A percentile compares a stretch with the other conserved stretches of the same genome.
Evolutionary conservation across 2,329 filamentous ascomycete genomes (phyloP).

Genomic region (Seiridium unicorne): DNA sequence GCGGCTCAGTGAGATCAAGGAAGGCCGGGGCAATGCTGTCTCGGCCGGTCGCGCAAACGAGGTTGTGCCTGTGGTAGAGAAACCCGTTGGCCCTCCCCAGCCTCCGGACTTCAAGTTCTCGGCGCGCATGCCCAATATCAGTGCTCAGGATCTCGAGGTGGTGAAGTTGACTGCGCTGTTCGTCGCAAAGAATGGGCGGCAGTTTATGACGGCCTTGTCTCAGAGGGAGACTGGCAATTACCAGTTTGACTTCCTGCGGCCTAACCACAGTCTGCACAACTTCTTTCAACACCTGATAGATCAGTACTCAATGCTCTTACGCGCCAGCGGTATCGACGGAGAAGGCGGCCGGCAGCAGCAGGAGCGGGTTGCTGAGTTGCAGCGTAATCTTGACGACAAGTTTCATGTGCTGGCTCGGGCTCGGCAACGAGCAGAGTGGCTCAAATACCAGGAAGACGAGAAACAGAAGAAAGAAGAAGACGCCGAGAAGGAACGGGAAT

Average conservation of each 20-base stretch:
- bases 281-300: constrained; percentile 92
- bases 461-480: constrained; percentile 87
- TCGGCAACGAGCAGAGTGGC: constrained; percentile 83
- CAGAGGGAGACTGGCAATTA: constrained; percentile 88
- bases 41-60: constrained; percentile 74
- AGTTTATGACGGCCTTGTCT: constrained; percentile 85
- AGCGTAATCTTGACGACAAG: constrained; percentile 74
- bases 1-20: constrained; percentile 82
- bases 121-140: constrained; percentile 95
- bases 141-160: constrained; percentile 81
- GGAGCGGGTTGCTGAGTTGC: constrained; percentile 69
- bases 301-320: constrained; percentile 82
- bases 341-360: constrained; percentile 67
- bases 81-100: constrained; percentile 78
- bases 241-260: constrained; percentile 94
- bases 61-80: constrained; percentile 53
- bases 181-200: constrained; percentile 87
- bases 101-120: constrained; percentile 90
- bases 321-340: constrained; percentile 65
- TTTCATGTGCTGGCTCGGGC: constrained; percentile 78
- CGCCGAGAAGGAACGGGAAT: constrained; percentile 73
- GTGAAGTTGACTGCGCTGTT: constrained; percentile 81
- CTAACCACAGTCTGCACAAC: constrained; percentile 93
- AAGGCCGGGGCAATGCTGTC: constrained; percentile 76
- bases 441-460: constrained; percentile 79